Evolutionary conservation across 2,329 filamentous ascomycete genomes (phyloP).

Genomic region (Thelonectria blattea): DNA sequence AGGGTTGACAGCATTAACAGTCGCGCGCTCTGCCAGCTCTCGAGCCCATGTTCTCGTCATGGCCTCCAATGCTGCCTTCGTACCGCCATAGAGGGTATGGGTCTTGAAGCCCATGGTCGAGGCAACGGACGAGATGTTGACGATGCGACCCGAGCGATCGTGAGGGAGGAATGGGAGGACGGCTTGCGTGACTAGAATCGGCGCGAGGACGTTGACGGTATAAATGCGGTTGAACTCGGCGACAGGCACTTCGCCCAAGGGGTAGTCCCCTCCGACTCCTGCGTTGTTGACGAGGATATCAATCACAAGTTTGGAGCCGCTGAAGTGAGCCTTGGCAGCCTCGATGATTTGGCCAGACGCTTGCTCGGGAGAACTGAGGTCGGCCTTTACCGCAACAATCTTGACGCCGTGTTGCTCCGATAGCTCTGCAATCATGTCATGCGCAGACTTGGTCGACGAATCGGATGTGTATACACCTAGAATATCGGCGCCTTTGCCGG

Average conservation of each 20-base stretch:
- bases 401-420: constrained; percentile 8
- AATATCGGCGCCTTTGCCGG: constrained; percentile 61
- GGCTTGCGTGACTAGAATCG: constrained; percentile 75
- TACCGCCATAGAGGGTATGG: constrained; percentile 57
- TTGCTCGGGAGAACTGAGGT: constrained; percentile 1
- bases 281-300: constrained; percentile 86
- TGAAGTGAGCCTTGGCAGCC: constrained; percentile 17
- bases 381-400: constrained; percentile 2
- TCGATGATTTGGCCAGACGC: constrained; percentile 21
- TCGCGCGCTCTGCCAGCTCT: constrained; percentile 55
- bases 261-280: constrained; percentile 67
- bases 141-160: constrained; percentile 66
- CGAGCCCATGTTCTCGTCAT: constrained; percentile 59
- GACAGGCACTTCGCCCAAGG: constrained; percentile 61
- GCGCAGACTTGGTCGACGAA: constrained; percentile 46
- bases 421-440: not conserved
- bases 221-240: constrained; percentile 69
- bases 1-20: constrained; percentile 59
- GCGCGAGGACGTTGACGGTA: constrained; percentile 78
- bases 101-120: constrained; percentile 52
- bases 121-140: constrained; percentile 57
- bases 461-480: constrained; percentile 63
- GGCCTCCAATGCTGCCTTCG: constrained; percentile 58
- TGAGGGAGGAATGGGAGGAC: constrained; percentile 69
- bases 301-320: constrained; percentile 57